phyloP scores from a whole-genome alignment of 2,329 filamentous ascomycete genomes.

The Cladosporium austrohemisphaericum region DNA sequence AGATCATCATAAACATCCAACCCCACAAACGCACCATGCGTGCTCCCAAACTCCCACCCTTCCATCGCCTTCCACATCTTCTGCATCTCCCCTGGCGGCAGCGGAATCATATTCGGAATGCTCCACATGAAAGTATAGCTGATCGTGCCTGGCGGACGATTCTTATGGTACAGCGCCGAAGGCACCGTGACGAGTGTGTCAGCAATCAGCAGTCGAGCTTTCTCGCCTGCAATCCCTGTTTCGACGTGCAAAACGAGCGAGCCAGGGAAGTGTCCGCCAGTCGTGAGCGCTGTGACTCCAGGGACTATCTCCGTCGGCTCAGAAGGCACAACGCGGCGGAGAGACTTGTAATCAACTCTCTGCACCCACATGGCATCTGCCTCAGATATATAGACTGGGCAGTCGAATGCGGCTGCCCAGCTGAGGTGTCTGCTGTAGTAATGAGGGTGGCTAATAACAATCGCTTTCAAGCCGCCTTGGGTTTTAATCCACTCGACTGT shows the following conservation, averaged over 20 bases:
- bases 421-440: conserved; percentile 74
- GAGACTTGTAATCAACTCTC: conserved; percentile 39
- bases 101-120: conserved; percentile 69
- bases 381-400: conserved; percentile 63
- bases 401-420: conserved; percentile 67
- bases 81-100: conserved; percentile 60
- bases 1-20: conserved; percentile 56
- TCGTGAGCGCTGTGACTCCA: conserved; percentile 61
- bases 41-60: conserved; percentile 59
- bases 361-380: conserved; percentile 66
- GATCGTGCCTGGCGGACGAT: conserved; percentile 43
- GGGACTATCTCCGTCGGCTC: conserved; percentile 35
- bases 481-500: conserved; percentile 58
- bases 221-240: conserved; percentile 32
- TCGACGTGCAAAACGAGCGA: conserved; percentile 60
- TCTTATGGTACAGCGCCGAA: conserved; percentile 36
- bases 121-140: conserved; percentile 73
- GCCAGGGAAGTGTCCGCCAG: conserved; percentile 77
- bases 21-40: conserved; percentile 64
- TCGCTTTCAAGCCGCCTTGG: conserved; percentile 65
- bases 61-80: conserved; percentile 68
- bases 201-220: conserved; percentile 60
- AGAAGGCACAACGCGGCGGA: conserved; percentile 46
- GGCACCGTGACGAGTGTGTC: conserved; percentile 74
- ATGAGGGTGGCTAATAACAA: conserved; percentile 66